Conservation (phyloP, 495 filamentous ascomycete species). For the Penicillium samsonianum region DNA sequence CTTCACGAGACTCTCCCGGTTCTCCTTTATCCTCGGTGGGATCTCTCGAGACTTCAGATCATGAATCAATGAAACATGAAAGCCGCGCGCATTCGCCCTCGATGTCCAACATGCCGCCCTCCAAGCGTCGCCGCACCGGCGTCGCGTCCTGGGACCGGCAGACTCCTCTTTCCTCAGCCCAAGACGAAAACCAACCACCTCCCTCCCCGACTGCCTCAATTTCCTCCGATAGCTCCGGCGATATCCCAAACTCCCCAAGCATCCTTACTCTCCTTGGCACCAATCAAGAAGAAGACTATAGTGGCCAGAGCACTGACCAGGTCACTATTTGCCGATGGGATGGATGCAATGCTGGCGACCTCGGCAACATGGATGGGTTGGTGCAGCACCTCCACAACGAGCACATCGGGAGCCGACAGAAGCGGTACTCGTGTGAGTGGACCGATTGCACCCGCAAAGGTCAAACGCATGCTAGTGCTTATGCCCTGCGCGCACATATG, state of each 20-base stretch:
- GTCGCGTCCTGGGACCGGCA: conserved; percentile 51
- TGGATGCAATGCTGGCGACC: conserved; percentile 75
- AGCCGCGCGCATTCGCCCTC: conserved; percentile 43
- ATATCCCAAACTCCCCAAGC: conserved; percentile 58
- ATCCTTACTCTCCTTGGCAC: conserved; percentile 50
- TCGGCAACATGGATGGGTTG: conserved; percentile 90
- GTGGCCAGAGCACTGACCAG: conserved; percentile 75
- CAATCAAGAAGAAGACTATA: conserved; percentile 73
- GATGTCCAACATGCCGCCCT: conserved; percentile 49
- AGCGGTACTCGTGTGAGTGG: conserved; percentile 95
- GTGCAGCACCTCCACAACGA: conserved; percentile 92
- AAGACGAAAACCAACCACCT: conserved; percentile 44
- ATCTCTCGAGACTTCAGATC: conserved; percentile 50
- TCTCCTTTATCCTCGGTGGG: conserved; percentile 55
- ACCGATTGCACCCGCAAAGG: conserved; percentile 83
- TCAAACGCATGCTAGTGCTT: conserved; percentile 87
- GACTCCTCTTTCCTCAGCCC: conserved; percentile 48
- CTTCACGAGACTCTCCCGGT: conserved; percentile 45
- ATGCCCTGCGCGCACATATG: conserved; percentile 96
- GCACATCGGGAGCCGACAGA: conserved; percentile 81
- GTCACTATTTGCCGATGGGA: conserved; percentile 89
- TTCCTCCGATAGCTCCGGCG: conserved; percentile 84
- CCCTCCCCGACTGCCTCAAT: conserved; percentile 58
- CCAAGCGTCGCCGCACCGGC: conserved; percentile 55
- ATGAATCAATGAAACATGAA: conserved; percentile 50